Evolutionary conservation across 305 asterid genomes (phyloP).

Genomic region (Striga hermonthica): DNA sequence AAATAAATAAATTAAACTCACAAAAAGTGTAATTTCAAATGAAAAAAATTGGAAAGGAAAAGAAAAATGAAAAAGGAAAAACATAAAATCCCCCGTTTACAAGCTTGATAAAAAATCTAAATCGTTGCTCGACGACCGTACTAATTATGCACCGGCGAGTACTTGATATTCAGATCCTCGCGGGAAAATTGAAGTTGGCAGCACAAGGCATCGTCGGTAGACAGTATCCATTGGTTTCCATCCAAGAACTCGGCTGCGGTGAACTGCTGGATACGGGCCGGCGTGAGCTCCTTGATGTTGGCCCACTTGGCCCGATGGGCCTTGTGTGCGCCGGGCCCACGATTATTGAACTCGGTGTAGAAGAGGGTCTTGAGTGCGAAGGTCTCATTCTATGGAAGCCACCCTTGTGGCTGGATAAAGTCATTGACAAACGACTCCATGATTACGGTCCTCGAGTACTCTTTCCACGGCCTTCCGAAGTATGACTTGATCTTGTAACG

Average conservation of each 20-base stretch:
- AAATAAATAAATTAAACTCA: too few relatives aligned
- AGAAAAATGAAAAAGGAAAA: too few relatives aligned
- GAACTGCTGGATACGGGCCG: constrained; percentile 43
- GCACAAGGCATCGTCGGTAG: constrained; percentile 40
- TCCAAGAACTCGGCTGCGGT: constrained; percentile 46
- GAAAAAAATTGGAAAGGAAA: too few relatives aligned
- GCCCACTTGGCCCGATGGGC: constrained; percentile 44
- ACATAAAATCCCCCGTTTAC: too few relatives aligned
- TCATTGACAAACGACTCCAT: constrained; percentile 64
- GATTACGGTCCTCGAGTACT: constrained; percentile 59
- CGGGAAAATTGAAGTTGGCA: constrained; percentile 43
- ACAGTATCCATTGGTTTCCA: constrained; percentile 46
- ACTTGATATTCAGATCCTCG: constrained; percentile 34
- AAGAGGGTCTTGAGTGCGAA: constrained; percentile 44
- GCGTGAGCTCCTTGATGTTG: constrained; percentile 52
- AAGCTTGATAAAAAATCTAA: too few relatives aligned
- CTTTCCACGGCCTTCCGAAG: constrained; percentile 80
- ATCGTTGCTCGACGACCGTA: too few relatives aligned
- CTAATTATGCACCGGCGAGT: constrained; percentile 39
- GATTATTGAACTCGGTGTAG: constrained; percentile 67
- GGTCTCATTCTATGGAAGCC: constrained; percentile 48
- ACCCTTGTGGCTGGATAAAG: constrained; percentile 60
- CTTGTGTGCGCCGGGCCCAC: constrained; percentile 60
- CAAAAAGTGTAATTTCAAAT: too few relatives aligned
- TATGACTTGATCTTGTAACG: constrained; percentile 42